Evolutionary conservation across 2,329 filamentous ascomycete genomes (phyloP), one percentile per base, ranked within the genome.

Genomic region (Diaporthe nobilis): DNA sequence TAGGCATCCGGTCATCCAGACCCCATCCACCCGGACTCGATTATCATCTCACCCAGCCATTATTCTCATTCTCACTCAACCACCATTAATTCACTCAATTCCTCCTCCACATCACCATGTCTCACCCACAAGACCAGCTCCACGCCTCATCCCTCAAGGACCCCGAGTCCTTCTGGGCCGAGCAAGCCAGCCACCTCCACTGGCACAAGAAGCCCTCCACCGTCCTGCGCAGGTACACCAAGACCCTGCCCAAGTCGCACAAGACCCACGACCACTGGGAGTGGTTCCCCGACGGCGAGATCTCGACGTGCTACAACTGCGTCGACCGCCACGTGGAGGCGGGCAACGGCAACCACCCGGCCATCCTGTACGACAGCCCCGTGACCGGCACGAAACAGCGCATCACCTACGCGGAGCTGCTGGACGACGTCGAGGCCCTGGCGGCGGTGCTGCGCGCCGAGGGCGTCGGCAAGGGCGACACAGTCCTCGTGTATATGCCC

Each of bases 401-500:
- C 72, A 91, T 93, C 80, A 96, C 93, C 1, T 98, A 98, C 82
- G 85, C 85, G 6, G 87, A 94, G 83, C 86, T 98, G 61, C 90
- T 97, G 37, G 87, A 92, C 12, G 94, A 98, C 82, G 94, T 98
- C 2, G 93, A 96, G 83, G 90, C 92, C 7, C 89, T 97, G 70
- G 95, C 96, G 0, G 95, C 94, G 0, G 95, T 95, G 2, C 84
- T 98, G 80, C 87, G 93, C 73, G 94, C 97, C 82, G 92, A 96
- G 80, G 95, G 95, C 0, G 94, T 98, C 7, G 88, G 88, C 79
- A 95, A 91, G 83, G 95, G 96, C 1, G 94, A 98, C 85, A 93
- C 97, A 0, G 95, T 98, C 8, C 89, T 98, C 78, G 90, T 98
- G 39, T 98, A 98, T 84, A 93, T 98, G 96, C 96, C 96, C 73